Conservation (phyloP, 73 alveolate species). For the Stentor coeruleus region DNA sequence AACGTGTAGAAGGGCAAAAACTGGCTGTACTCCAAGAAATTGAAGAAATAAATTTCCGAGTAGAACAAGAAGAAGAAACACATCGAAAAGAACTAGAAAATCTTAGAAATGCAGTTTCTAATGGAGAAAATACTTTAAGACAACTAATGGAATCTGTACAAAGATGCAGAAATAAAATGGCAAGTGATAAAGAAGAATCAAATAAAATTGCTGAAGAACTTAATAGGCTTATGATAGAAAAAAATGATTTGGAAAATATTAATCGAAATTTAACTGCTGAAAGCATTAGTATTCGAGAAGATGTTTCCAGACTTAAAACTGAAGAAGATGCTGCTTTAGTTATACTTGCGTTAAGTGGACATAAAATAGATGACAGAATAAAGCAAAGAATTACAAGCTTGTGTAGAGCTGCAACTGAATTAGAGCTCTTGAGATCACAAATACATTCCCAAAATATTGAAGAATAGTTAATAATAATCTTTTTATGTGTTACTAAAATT, state of each 20-base stretch:
- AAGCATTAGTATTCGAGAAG: background rate
- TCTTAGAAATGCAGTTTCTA: background rate
- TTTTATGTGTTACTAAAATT: too few species aligned
- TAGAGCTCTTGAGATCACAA: background rate
- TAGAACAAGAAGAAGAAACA: background rate
- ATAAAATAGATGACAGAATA: background rate
- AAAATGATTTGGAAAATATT: background rate
- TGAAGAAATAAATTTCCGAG: background rate
- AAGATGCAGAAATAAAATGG: slow-evolving; percentile 17
- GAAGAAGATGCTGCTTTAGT: background rate
- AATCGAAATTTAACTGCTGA: background rate
- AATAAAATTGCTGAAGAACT: background rate
- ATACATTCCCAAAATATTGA: too few species aligned
- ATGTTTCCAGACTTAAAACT: background rate
- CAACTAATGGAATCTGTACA: slow-evolving; percentile 25
- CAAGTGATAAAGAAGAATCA: background rate
- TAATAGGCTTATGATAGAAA: background rate
- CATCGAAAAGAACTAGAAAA: background rate
- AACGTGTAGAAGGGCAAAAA: slow-evolving; percentile 14
- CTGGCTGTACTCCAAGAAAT: background rate
- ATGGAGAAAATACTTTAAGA: slow-evolving; percentile 9
- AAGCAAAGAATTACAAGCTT: background rate
- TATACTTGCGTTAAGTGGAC: slow-evolving; percentile 8
- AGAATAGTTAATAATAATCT: too few species aligned
- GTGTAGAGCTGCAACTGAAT: background rate